Conservation (phyloP, 2,329 filamentous ascomycete genomes). For the Daldinia sp. region DNA sequence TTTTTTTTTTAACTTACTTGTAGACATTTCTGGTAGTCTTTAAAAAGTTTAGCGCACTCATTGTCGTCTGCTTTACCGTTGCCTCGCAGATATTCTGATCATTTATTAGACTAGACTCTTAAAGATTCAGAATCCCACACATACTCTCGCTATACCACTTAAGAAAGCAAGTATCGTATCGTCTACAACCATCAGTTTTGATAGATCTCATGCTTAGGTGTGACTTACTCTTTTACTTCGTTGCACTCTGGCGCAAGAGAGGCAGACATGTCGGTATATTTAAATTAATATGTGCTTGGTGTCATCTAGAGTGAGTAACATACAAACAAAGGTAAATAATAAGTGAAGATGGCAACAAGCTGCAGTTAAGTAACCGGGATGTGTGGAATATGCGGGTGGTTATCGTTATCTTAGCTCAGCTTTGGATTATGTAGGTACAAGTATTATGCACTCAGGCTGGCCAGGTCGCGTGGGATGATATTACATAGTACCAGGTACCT, state of each 20-base stretch:
- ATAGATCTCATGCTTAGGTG: conserved; percentile 62
- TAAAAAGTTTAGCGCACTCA: conserved; percentile 88
- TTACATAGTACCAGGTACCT: no score
- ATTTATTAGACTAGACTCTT: conserved; percentile 36
- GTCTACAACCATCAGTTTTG: conserved; percentile 63
- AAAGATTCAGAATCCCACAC: conserved; percentile 50
- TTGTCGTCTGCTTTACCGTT: conserved; percentile 79
- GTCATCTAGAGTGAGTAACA: conserved; percentile 8
- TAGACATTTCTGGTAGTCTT: conserved; percentile 88
- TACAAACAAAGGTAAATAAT: conserved; percentile 13
- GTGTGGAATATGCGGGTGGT: conserved; percentile 9
- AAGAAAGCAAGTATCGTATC: conserved; percentile 96
- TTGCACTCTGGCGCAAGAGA: conserved; percentile 96
- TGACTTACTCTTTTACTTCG: conserved; percentile 89
- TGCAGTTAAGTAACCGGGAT: not conserved
- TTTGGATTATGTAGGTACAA: no score
- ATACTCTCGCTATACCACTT: conserved; percentile 99
- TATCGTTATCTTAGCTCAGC: conserved; percentile 40
- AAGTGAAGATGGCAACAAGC: conserved; percentile 13
- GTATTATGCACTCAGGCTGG: no score
- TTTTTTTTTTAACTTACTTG: conserved; percentile 68
- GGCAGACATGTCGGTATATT: conserved; percentile 78
- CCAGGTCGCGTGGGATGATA: no score
- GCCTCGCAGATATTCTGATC: conserved; percentile 86
- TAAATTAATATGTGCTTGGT: conserved; percentile 1